Base-by-base conservation (phyloP, 1,139 yeast genomes). In the Suhomyces chickasaworum region DNA sequence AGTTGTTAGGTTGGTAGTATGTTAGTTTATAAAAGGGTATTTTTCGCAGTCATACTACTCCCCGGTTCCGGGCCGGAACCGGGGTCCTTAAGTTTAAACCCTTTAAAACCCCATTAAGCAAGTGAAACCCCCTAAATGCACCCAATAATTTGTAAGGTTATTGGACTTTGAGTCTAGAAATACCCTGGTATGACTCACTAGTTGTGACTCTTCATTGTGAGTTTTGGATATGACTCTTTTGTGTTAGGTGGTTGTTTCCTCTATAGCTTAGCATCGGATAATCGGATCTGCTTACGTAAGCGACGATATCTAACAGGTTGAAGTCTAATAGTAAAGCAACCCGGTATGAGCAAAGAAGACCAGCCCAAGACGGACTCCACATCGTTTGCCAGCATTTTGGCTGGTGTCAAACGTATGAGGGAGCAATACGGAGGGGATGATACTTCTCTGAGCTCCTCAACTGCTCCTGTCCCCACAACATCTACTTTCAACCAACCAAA, bases 361-460 rank as follows among this genome's bases (percentile, higher is more conserved):
- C 29, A 31, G 15, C 39, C 39, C 18, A 36, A 42, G 41, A 46
- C 52, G 15, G 83, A 81, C 54, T 66, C 84, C 1, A 75, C 84
- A 1, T 83, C 89, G 1, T 83, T 83, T 61, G 79, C 83, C 39
- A 80, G 85, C 57, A 80, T 84, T 33, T 60, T 83, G 39, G 87
- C 83, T 1, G 86, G 85, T 16, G 86, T 82, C 2, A 70, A 77
- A 57, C 73, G 75, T 42, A 73, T 83, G 67, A 63, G 77, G 47
- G 73, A 72, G 44, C 60, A 64, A 46, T 61, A 59, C 45, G 66
- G 63, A 5, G 54, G 52, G 1, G 45, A 21, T 6, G 46, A 34
- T 9, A 7, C 31, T 8, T 16, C 8, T 3, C 2, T 20, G 9
- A n/a, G 25, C 13, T 10, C 45, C 8, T 16, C 44, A 5, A 16